These are phyloP conservation scores for Aspergillus ustus DNA, from an alignment of 2,329 filamentous ascomycete species.

Conservation along the genomic window DNA sequence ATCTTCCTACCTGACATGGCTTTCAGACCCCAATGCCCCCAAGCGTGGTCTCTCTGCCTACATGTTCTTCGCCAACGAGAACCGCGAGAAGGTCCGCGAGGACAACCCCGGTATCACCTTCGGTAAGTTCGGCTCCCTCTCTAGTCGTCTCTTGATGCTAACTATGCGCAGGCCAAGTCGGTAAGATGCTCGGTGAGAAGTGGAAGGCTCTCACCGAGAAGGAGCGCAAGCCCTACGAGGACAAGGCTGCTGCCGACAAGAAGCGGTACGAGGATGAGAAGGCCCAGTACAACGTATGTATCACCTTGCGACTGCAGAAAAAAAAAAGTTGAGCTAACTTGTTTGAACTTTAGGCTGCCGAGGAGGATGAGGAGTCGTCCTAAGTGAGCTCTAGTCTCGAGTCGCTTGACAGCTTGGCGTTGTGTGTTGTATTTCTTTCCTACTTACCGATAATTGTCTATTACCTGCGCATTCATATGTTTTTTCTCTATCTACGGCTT, in stretches of 20 bases:
- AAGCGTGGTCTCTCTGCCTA: conserved; percentile 99
- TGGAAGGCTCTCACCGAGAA: conserved; percentile 97
- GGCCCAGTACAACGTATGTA: conserved; percentile 83
- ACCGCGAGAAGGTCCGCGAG: conserved; percentile 96
- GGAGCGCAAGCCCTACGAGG: conserved; percentile 91
- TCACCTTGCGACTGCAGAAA: neutral
- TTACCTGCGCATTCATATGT: conserved; percentile 35
- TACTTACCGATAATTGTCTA: conserved; percentile 32
- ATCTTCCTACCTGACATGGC: conserved; percentile 20
- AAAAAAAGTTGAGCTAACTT: conserved; percentile 4
- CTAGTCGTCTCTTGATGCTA: conserved; percentile 15
- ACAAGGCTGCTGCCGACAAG: conserved; percentile 96
- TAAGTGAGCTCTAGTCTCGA: conserved; percentile 33
- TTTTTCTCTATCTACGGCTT: conserved; percentile 40
- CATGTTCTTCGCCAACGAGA: conserved; percentile 99
- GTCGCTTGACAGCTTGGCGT: conserved; percentile 39
- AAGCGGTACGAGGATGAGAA: conserved; percentile 99
- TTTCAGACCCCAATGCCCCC: conserved; percentile 88
- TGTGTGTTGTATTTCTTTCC: conserved; percentile 38
- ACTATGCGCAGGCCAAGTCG: conserved; percentile 74
- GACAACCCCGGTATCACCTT: conserved; percentile 98
- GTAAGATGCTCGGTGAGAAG: conserved; percentile 96
- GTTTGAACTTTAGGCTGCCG: conserved; percentile 54
- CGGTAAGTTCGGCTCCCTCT: conserved; percentile 59
- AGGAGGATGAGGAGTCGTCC: conserved; percentile 59